phyloP scores from a whole-genome alignment of 176 grass and related monocot species.

The Phragmites australis region DNA sequence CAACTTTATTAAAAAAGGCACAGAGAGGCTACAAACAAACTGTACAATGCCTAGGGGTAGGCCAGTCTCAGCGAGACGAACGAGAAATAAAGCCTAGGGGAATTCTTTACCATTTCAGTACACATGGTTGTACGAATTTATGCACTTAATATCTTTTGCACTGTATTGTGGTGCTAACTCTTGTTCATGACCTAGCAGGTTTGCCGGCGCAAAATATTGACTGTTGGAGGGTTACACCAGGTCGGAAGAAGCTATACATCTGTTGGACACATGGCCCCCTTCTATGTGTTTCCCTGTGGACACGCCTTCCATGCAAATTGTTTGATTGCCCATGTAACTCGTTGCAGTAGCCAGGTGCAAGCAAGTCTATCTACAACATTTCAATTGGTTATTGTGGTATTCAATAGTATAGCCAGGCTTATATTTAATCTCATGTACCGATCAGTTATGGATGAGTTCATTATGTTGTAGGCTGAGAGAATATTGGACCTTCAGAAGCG shows the following conservation, averaged over 20 bases:
- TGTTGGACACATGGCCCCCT: conserved; percentile 77
- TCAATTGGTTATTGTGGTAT: neutral
- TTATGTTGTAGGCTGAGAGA: conserved; percentile 66
- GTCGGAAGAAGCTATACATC: conserved; percentile 74
- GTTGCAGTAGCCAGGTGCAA: conserved; percentile 61
- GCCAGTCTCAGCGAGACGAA: no score
- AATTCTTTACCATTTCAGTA: conserved; percentile 5
- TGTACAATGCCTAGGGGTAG: no score
- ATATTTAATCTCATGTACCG: neutral
- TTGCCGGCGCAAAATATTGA: conserved; percentile 91
- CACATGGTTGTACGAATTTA: conserved; percentile 6
- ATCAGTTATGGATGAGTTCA: neutral
- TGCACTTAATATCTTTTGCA: neutral
- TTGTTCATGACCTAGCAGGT: conserved; percentile 43
- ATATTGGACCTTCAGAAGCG: conserved; percentile 91
- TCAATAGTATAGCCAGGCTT: neutral
- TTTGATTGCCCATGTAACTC: conserved; percentile 87
- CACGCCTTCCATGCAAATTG: conserved; percentile 90
- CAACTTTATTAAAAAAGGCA: no score
- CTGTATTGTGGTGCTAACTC: conserved; percentile 14
- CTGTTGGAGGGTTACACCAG: conserved; percentile 65
- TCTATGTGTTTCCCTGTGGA: conserved; percentile 96
- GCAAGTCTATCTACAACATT: conserved; percentile 47
- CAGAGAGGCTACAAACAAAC: no score
- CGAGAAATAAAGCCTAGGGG: no score